Conservation (phyloP, 2,329 filamentous ascomycete species). For the Venturia nashicola region DNA sequence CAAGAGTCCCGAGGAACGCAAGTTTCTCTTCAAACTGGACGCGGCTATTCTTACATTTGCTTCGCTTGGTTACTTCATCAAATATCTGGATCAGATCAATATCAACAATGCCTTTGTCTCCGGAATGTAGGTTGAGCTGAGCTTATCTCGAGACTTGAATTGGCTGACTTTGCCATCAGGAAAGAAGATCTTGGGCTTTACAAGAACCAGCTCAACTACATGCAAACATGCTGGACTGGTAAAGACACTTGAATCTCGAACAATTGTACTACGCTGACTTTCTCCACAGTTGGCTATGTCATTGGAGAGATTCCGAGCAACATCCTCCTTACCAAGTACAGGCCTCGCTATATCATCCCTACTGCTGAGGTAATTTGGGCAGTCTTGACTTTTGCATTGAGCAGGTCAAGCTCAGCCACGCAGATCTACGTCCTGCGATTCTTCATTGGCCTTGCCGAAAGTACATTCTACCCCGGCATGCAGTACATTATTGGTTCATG, state of each 20-base stretch:
- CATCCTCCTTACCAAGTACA: constrained; percentile 36
- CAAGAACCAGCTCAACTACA: constrained; percentile 24
- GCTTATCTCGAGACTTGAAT: not conserved
- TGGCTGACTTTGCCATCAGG: constrained; percentile 10
- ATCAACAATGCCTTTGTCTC: constrained; percentile 18
- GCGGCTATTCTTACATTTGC: constrained; percentile 31
- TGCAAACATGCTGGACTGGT: constrained; percentile 38
- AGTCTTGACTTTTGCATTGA: constrained; percentile 34
- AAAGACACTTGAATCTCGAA: not conserved
- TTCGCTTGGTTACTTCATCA: constrained; percentile 15
- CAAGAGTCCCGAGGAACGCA: constrained; percentile 35
- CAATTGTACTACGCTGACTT: not conserved
- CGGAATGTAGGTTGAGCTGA: constrained; percentile 16
- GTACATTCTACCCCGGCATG: constrained; percentile 40
- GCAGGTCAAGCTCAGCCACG: constrained; percentile 26
- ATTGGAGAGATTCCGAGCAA: constrained; percentile 41
- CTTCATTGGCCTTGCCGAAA: constrained; percentile 38
- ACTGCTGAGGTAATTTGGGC: constrained; percentile 37
- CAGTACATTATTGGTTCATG: constrained; percentile 40
- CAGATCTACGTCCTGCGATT: constrained; percentile 37
- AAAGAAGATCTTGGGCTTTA: constrained; percentile 18
- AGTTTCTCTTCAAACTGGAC: constrained; percentile 36
- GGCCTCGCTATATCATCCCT: constrained; percentile 37
- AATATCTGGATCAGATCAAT: constrained; percentile 18
- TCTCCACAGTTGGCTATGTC: constrained; percentile 43